A percentile compares a stretch with the other conserved stretches of the same genome.
Evolutionary conservation across 176 grass and related monocot species (phyloP).

Genomic region (Triticum turgidum): DNA sequence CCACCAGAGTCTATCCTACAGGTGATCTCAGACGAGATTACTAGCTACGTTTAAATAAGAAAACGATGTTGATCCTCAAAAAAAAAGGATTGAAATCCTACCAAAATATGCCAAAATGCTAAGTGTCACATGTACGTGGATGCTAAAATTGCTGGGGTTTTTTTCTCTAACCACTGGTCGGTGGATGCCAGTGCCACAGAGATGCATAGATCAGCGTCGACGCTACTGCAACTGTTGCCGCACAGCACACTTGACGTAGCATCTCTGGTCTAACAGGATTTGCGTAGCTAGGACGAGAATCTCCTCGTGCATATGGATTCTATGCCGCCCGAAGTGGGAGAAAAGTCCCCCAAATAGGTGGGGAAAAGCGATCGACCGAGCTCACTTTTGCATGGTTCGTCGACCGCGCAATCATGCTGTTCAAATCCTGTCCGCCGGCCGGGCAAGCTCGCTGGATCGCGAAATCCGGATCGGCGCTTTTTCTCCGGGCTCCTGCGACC

Average conservation of each 20-base stretch:
- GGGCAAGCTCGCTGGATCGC: conserved; percentile 14
- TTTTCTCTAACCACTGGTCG: background rate
- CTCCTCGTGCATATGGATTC: conserved; percentile 45
- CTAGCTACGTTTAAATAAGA: too few relatives aligned
- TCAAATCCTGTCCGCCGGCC: conserved; percentile 17
- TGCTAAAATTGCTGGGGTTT: too few relatives aligned
- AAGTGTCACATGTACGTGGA: too few relatives aligned
- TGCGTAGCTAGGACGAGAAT: conserved; percentile 36
- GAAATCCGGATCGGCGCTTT: conserved; percentile 13
- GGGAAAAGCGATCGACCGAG: conserved; percentile 25
- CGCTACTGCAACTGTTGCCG: background rate
- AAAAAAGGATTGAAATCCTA: too few relatives aligned
- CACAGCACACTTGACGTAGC: conserved; percentile 27
- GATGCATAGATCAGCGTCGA: background rate
- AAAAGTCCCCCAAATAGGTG: conserved; percentile 32
- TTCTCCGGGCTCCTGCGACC: background rate
- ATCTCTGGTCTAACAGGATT: conserved; percentile 24
- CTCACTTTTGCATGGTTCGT: conserved; percentile 50
- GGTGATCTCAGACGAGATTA: too few relatives aligned
- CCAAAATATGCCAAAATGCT: too few relatives aligned
- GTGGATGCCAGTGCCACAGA: background rate
- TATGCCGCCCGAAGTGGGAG: conserved; percentile 74
- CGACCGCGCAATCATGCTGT: conserved; percentile 65
- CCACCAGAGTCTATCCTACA: too few relatives aligned
- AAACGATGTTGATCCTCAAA: too few relatives aligned